A percentile compares a stretch with the other conserved stretches of the same genome.
phyloP scores from a whole-genome alignment of 139 green algal species.

The Protoeuglena noctilucae region DNA sequence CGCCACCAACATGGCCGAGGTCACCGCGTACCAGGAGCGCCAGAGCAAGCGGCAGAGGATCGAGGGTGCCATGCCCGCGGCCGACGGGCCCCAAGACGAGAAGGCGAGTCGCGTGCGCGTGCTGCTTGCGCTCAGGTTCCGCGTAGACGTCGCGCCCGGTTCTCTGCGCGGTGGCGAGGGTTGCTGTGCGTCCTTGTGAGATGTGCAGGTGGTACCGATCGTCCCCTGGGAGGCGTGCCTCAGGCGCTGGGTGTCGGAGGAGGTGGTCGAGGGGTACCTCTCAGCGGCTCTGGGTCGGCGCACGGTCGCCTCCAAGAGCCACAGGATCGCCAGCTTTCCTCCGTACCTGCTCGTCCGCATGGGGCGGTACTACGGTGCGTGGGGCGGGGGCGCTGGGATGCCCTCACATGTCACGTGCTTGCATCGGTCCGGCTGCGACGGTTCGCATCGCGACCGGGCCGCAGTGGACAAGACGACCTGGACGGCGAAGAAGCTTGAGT shows the following conservation, averaged over 20 bases:
- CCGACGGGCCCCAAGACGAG: not conserved
- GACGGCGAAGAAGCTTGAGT: slow-evolving; percentile 71
- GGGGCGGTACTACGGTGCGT: slow-evolving; percentile 23
- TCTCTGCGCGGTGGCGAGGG: no score
- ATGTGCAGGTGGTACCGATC: slow-evolving; percentile 34
- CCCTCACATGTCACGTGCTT: no score
- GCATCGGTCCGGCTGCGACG: no score
- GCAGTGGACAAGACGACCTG: slow-evolving; percentile 52
- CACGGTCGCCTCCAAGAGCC: slow-evolving; percentile 20
- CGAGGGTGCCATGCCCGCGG: not conserved
- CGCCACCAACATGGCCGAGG: slow-evolving; percentile 49
- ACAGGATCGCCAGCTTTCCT: slow-evolving; percentile 67
- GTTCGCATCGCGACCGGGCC: no score
- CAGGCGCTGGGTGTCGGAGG: slow-evolving; percentile 30
- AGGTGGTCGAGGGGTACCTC: slow-evolving; percentile 17
- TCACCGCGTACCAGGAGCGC: no score
- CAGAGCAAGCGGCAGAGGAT: no score
- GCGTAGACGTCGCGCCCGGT: no score
- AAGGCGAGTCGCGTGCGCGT: no score
- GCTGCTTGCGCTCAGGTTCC: no score
- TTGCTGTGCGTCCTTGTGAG: no score
- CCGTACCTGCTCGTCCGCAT: slow-evolving; percentile 74
- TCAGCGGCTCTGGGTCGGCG: slow-evolving; percentile 8
- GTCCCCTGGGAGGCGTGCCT: slow-evolving; percentile 81
- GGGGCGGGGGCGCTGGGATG: not conserved